Percentiles rank a stretch among this genome's conserved stretches.
Evolutionary conservation across 2,329 filamentous ascomycete species (phyloP).

Genomic region (Xylariales sp.): DNA sequence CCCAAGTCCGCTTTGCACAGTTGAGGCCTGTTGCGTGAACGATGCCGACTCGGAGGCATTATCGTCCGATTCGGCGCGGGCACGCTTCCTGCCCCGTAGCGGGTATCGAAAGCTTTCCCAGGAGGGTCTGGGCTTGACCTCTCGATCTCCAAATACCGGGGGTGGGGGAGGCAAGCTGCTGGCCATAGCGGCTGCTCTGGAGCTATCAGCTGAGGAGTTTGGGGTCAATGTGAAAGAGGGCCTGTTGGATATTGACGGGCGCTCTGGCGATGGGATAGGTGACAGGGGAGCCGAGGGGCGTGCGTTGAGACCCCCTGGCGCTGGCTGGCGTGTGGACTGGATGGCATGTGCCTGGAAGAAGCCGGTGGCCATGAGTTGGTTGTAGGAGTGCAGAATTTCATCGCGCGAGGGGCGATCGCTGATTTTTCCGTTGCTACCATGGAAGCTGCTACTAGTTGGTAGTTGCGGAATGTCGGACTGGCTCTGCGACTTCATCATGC

Average conservation of each 20-base stretch:
- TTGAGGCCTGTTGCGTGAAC: background rate
- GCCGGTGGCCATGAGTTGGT: slow-evolving; percentile 50
- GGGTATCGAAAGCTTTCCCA: slow-evolving; percentile 18
- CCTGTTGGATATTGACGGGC: background rate
- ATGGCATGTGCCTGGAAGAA: slow-evolving; percentile 57
- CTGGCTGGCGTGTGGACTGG: slow-evolving; percentile 47
- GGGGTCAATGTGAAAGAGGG: slow-evolving; percentile 5
- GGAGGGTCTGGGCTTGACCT: slow-evolving; percentile 9
- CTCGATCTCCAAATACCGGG: slow-evolving; percentile 15
- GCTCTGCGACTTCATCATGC: slow-evolving; percentile 20
- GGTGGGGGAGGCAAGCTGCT: slow-evolving; percentile 27
- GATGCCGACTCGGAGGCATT: slow-evolving; percentile 15
- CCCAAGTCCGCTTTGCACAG: slow-evolving; percentile 16
- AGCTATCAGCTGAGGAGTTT: background rate
- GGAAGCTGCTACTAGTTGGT: slow-evolving; percentile 8
- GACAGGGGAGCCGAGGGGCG: background rate
- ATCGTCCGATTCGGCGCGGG: slow-evolving; percentile 32
- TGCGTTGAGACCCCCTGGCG: slow-evolving; percentile 1
- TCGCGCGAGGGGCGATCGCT: slow-evolving; percentile 34
- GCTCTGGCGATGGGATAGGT: slow-evolving; percentile 7
- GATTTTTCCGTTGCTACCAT: slow-evolving; percentile 2
- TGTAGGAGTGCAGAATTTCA: slow-evolving; percentile 52
- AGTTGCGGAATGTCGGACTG: slow-evolving; percentile 21
- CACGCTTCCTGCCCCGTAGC: slow-evolving; percentile 47
- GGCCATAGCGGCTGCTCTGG: no score